Evolutionary conservation across 306 rosid genomes (phyloP), one percentile per base, ranked within the genome.

Genomic region (Psophocarpus tetragonolobus): DNA sequence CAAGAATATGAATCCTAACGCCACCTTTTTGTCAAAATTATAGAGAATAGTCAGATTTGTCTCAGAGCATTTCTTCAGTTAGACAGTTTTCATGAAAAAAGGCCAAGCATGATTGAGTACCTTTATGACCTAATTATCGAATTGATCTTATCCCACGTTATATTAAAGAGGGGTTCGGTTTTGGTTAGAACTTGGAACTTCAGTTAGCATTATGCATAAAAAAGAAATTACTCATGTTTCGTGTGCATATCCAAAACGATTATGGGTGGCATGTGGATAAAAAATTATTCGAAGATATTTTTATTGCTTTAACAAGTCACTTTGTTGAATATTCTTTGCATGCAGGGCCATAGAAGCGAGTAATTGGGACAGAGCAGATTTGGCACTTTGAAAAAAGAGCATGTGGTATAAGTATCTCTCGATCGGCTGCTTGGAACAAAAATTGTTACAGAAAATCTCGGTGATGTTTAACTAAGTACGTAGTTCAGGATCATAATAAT

Each of bases 401-500:
- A 33, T 12, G 71, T 27, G 32, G 30, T 44, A n/a, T 23, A 74
- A 53, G 51, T 44, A 41, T 56, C 32, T 51, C 47, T 33, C 45
- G n/a, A n/a, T 30, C 39, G 45, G 29, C 64, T 71, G 48, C 74
- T 50, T 72, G 61, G 20, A 56, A 42, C 12, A 45, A 36, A 58
- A 12, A 48, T 18, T 68, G 18, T 74, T 35, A 29, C 24, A 81
- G 45, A 64, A 68, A 67, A 68, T 67, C 65, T 38, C 24, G 9
- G 26, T 32, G 64, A 41, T 68, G 39, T 65, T 39, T 42, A 65
- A 74, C 65, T 54, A 14, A 45, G 14, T 74, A 14, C 33, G 14
- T 74, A 33, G 68, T 15, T 56, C 17, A 44, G 72, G 47, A 32
- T 17, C 45, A 58, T 17, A 69, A 71, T 82, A 76, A 76, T 82